Conservation (phyloP, 2,329 filamentous ascomycete species). For the Emergomyces pasteurianus region DNA sequence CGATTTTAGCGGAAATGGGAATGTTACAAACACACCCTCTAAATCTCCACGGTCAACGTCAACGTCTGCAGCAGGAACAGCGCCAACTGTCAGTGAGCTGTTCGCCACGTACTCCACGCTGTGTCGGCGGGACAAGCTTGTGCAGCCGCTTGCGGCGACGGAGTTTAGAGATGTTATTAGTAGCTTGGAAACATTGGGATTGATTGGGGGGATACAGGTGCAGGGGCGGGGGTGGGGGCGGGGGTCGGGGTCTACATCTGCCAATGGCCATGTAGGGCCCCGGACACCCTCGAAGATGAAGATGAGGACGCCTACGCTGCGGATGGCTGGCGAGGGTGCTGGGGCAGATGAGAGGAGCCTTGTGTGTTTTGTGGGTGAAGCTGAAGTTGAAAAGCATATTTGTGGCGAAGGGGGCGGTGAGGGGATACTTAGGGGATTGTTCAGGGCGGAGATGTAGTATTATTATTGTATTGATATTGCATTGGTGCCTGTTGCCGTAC, state of each 20-base stretch:
- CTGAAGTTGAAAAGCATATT: conserved; percentile 62
- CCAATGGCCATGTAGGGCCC: background rate
- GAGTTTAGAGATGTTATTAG: conserved; percentile 91
- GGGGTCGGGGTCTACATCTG: conserved; percentile 25
- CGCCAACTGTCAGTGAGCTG: conserved; percentile 71
- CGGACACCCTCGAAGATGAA: conserved; percentile 26
- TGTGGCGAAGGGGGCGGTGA: conserved; percentile 44
- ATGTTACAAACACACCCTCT: conserved; percentile 41
- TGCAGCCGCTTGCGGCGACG: conserved; percentile 78
- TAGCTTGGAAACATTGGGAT: conserved; percentile 75
- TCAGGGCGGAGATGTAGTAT: conserved; percentile 20
- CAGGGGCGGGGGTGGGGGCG: conserved; percentile 35
- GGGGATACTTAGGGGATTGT: conserved; percentile 31
- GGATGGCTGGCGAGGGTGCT: background rate
- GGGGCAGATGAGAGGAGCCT: conserved; percentile 61
- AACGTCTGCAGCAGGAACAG: conserved; percentile 27
- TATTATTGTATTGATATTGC: conserved; percentile 7
- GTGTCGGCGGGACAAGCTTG: conserved; percentile 75
- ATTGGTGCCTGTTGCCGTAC: background rate
- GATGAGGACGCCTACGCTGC: background rate
- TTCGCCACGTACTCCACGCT: conserved; percentile 74
- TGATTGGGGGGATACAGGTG: conserved; percentile 56
- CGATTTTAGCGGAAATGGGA: background rate
- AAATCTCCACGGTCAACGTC: conserved; percentile 40
- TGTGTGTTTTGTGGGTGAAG: conserved; percentile 66